Evolutionary conservation across 2,329 filamentous ascomycete genomes (phyloP), one percentile per base, ranked within the genome.

Genomic region (Fusarium xyrophilum): DNA sequence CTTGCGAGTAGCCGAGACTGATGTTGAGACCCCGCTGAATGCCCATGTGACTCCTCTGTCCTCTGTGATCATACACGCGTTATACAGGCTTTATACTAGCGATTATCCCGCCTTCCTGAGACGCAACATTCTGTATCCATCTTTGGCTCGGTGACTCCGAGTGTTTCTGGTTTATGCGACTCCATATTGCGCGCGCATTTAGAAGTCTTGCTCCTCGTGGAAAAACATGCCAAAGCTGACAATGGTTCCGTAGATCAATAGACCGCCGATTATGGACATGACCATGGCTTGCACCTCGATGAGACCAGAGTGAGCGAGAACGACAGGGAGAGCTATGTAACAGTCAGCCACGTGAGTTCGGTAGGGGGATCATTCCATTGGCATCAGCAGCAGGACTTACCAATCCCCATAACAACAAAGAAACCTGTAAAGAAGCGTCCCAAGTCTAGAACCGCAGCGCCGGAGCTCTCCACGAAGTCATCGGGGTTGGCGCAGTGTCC

Each of bases 221-320:
- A 99, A 99, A 83, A 98, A 99, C 89, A 97, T 92, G 71, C 92
- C 91, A 80, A 99, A 99, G 82, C 92, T 96, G 81, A 99, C 96
- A 78, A 99, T 97, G 50, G 96, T 99, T 60, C 93, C 93, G 81
- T 99, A 99, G 78, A 99, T 99, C 77, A 99, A 83, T 63, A 97
- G 83, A 54, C 96, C 96, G 30, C 96, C 96, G 54, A 95, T 82
- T 73, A 99, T 91, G 54, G 92, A 96, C 96, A 99, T 99, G 77
- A 93, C 83, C 89, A 97, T 97, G 50, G 96, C 96, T 54, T 93
- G 89, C 60, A 91, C 80, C 66, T 89, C 83, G 76, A 99, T 99
- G 68, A 96, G 85, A 61, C 88, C 88, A 66, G 92, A 91, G 80
- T 98, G 96, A 47, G 94, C 93, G 54, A 99, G 88, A 39, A 98